Conservation (phyloP, 2,329 filamentous ascomycete genomes). For the Epichloe sp. region DNA sequence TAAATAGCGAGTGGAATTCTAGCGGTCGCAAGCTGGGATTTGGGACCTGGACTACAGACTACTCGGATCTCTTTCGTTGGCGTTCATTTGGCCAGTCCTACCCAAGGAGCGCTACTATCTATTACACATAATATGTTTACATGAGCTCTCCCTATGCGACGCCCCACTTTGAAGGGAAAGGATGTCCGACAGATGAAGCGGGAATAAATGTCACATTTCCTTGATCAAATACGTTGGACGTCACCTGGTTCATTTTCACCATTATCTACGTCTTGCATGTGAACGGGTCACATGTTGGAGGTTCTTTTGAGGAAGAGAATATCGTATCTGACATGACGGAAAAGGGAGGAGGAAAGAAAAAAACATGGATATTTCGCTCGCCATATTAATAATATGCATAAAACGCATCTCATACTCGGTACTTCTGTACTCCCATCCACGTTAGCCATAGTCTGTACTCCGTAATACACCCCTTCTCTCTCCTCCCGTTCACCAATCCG, state of each 20-base stretch:
- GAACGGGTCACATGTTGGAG: neutral
- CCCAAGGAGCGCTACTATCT: too few species aligned
- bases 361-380: neutral
- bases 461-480: neutral
- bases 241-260: neutral
- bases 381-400: too few species aligned
- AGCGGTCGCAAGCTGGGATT: neutral
- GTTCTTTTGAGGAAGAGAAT: neutral
- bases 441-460: neutral
- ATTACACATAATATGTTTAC: too few species aligned
- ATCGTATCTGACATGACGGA: neutral
- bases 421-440: neutral
- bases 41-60: too few species aligned
- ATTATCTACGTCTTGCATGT: neutral
- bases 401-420: too few species aligned
- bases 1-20: neutral
- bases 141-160: too few species aligned
- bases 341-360: neutral
- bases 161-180: too few species aligned
- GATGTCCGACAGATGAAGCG: too few species aligned
- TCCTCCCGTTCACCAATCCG: conserved; percentile 28
- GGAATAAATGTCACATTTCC: too few species aligned
- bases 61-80: too few species aligned
- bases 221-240: too few species aligned
- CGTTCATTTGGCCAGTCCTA: too few species aligned